Base-by-base conservation (phyloP, 2,329 filamentous ascomycete species). In the Microthyrium microscopicum region DNA sequence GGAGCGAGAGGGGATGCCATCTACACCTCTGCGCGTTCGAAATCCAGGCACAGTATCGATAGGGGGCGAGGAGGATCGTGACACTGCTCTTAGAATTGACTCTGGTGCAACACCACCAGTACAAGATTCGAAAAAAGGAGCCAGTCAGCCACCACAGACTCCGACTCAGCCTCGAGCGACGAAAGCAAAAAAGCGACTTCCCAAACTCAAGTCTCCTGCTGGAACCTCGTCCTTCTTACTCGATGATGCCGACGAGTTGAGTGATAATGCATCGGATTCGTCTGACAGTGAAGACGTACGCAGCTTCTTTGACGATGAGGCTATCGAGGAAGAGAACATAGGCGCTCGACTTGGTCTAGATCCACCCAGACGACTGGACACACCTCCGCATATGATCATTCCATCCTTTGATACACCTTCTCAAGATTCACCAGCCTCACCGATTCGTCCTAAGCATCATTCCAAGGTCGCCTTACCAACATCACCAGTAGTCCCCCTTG, bases 1-100 rank as follows among this genome's bases (percentile, higher is more conserved):
- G 9, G 77, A 87, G 39, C 70, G 78, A 31, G 78, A 68, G 3
- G 48, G 53, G 13, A 53, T 35, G 49, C 49, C 30, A 12, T 8
- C 20, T 7, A n/a, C 15, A 30, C 33, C 30, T 8, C 33, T 7
- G 29, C 29, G 29, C 22, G 13, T 9, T 25, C 13, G 9, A 9
- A 25, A 9, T 13, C 13, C 9, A 12, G 22, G 27, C 31, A 18
- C 29, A 22, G 18, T 22, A 22, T 9, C 29, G 19, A 8, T 20
- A 6, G 3, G 31, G 27, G 22, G 27, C 8, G 31, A 17, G 15
- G 20, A 7, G 27, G n/a, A 20, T 19, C 31, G 12, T 12, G 15
- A 25, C n/a, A 1, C 9, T 16, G 5, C 11, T 13, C 19, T 33
- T 25, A 12, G 21, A 25, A 16, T n/a, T 6, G n/a, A 16, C 8